A percentile compares a stretch with the other conserved stretches of the same genome.
phyloP scores from a whole-genome alignment of 2,329 filamentous ascomycete species.

The Colletotrichum sp. region DNA sequence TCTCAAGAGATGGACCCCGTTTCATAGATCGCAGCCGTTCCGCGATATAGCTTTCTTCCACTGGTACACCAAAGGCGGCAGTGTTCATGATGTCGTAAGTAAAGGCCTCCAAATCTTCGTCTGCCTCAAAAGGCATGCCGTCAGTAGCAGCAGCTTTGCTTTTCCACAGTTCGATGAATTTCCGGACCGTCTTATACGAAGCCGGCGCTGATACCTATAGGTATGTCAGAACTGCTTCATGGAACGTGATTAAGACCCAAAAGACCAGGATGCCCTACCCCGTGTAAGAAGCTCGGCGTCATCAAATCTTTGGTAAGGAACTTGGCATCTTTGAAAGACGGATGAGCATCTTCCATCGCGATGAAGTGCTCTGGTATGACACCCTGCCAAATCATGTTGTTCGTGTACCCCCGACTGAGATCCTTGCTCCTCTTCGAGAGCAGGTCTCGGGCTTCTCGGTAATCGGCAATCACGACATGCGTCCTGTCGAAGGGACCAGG shows the following conservation, averaged over 20 bases:
- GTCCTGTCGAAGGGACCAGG: not conserved
- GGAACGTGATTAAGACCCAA: not conserved
- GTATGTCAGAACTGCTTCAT: not conserved
- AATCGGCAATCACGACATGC: not conserved
- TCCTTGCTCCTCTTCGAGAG: not conserved
- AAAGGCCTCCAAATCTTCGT: not conserved
- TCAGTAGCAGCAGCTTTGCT: not conserved
- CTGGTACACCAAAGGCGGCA: not conserved
- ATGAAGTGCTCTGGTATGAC: not conserved
- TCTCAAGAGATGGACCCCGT: not conserved
- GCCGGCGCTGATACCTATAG: not conserved
- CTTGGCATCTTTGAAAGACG: not conserved
- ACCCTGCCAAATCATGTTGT: not conserved
- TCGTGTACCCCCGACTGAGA: not conserved
- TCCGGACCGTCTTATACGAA: not conserved
- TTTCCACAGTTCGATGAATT: not conserved
- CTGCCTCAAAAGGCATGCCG: not conserved
- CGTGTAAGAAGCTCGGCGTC: not conserved
- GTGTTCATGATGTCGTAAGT: not conserved
- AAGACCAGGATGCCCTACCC: not conserved
- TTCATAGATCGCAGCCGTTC: not conserved
- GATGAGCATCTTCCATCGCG: not conserved
- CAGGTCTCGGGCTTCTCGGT: not conserved
- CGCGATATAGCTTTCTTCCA: not conserved
- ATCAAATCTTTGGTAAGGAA: not conserved